A percentile compares a stretch with the other conserved stretches of the same genome.
phyloP scores from a whole-genome alignment of 768 basidiomycete species.

The Rhizopogon roseolus region DNA sequence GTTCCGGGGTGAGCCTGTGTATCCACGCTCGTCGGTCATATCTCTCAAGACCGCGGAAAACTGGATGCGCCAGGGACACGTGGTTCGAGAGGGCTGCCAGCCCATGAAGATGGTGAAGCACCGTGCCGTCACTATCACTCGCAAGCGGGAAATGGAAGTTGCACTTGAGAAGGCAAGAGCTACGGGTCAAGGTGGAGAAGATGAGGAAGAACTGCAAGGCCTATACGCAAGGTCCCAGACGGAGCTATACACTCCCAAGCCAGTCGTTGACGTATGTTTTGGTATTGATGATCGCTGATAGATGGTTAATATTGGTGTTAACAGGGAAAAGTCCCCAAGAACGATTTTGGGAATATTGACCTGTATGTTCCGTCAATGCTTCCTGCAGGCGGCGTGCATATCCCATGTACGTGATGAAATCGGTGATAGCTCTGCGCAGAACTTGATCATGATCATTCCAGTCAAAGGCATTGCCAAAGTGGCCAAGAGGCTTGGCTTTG shows the following conservation, averaged over 20 bases:
- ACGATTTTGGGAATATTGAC: constrained; percentile 96
- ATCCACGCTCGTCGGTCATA: constrained; percentile 79
- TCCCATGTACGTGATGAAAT: constrained; percentile 69
- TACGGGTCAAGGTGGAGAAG: constrained; percentile 32
- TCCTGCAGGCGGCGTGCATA: constrained; percentile 77
- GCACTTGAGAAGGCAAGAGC: constrained; percentile 36
- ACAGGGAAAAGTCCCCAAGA: constrained; percentile 91
- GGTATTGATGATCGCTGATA: background rate
- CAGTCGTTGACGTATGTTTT: constrained; percentile 68
- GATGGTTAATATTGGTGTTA: constrained; percentile 6
- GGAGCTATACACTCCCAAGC: constrained; percentile 70
- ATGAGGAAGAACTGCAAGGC: constrained; percentile 74
- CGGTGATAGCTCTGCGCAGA: constrained; percentile 8
- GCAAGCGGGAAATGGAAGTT: constrained; percentile 67
- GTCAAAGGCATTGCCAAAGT: constrained; percentile 87
- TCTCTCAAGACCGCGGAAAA: constrained; percentile 87
- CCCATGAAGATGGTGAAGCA: constrained; percentile 89
- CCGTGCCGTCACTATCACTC: constrained; percentile 75
- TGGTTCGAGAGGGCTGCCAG: constrained; percentile 67
- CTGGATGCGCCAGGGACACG: constrained; percentile 87
- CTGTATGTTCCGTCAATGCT: constrained; percentile 95
- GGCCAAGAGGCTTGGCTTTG: constrained; percentile 80
- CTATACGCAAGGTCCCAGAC: constrained; percentile 86
- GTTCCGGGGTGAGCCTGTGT: constrained; percentile 92
- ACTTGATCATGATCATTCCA: constrained; percentile 25